A percentile compares a stretch with the other conserved stretches of the same genome.
Evolutionary conservation across 2,329 filamentous ascomycete genomes (phyloP).

Genomic region (Fusarium torreyae): DNA sequence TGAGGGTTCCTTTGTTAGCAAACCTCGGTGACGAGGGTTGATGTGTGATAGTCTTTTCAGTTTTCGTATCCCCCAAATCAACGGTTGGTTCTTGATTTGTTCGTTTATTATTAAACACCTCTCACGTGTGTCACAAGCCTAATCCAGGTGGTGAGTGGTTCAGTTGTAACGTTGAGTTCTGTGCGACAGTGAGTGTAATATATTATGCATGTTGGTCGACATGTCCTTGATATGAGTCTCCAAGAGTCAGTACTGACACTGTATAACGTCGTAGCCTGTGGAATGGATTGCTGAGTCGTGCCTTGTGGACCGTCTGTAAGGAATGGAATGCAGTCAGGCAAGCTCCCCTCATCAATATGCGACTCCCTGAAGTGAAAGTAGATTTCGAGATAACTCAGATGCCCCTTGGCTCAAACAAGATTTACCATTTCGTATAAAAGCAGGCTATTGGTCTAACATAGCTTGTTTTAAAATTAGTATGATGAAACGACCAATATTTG

Average conservation of each 20-base stretch:
- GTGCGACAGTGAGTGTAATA: conserved; percentile 4
- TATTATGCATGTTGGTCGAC: conserved; percentile 3
- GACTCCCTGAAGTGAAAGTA: conserved; percentile 13
- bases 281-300: neutral
- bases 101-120: neutral
- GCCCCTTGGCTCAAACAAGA: conserved; percentile 11
- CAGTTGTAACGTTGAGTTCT: conserved; percentile 31
- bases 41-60: conserved; percentile 7
- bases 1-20: conserved; percentile 10
- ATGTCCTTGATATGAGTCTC: neutral
- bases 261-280: conserved; percentile 5
- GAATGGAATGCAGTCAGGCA: conserved; percentile 3
- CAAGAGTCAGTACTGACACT: neutral
- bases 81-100: conserved; percentile 3
- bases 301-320: neutral
- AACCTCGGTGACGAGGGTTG: neutral
- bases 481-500: conserved; percentile 19
- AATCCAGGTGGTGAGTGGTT: neutral
- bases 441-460: conserved; percentile 7
- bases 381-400: neutral
- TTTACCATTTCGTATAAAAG: neutral
- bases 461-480: conserved; percentile 15
- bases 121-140: conserved; percentile 4
- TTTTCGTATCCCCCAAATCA: conserved; percentile 4
- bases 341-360: neutral